Base-by-base conservation (phyloP, 2,329 filamentous ascomycete species). In the Penicillium sp. region DNA sequence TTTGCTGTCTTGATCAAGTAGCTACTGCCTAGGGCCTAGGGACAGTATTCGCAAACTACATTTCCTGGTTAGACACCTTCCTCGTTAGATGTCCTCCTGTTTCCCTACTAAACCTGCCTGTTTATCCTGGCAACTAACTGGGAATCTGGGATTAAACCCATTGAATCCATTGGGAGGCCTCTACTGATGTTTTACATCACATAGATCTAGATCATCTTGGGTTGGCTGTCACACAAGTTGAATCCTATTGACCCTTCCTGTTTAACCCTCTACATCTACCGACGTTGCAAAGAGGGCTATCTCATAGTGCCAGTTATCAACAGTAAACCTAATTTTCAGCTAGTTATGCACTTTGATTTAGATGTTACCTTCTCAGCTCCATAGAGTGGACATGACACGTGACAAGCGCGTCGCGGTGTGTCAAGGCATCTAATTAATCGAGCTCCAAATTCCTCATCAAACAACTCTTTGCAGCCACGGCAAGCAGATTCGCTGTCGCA, bases 221-320 rank as follows among this genome's bases (percentile, higher is more conserved):
- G 4, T 6, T 32, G n/a, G 7, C 6, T 32, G n/a, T 32, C 29
- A 32, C 29, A 32, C 29, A 14, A 14, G 29, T 32, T 3, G 3
- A 16, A 16, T 32, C 29, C 6, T 32, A 32, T 31, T 31, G n/a
- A 6, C 13, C 29, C 14, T 6, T n/a, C n/a, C 29, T 7, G 7
- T 10, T 32, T 10, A 9, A 32, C 29, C 18, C 29, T 16, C 14
- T 32, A 16, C 14, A 32, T 16, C 29, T 16, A 9, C 14, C 16
- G 29, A 16, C n/a, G 4, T 16, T 14, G 7, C 29, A 16, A 32
- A 7, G 14, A 32, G n/a, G 29, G n/a, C 29, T 32, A 18, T 7
- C 29, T 32, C 29, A 14, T 7, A 6, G 29, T 16, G 29, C n/a
- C 61, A 81, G 59, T 67, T 83, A 42, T 58, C 70, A 20, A 20